Evolutionary conservation across 176 grass and related monocot genomes (phyloP).

Genomic region (Rhipidocladum racemiflorum): DNA sequence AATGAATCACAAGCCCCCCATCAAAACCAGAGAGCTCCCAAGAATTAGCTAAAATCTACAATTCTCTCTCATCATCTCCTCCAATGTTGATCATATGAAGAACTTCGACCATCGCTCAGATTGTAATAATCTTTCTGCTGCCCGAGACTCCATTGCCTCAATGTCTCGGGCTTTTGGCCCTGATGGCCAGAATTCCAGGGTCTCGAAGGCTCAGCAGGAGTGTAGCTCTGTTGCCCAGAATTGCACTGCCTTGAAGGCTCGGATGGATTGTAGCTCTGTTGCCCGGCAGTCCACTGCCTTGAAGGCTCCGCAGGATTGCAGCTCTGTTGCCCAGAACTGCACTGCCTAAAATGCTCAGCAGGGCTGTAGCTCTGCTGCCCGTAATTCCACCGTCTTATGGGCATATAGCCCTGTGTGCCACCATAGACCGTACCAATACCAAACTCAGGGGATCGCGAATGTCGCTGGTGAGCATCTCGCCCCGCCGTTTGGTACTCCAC

Average conservation of each 20-base stretch:
- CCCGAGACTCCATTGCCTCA: conserved; percentile 16
- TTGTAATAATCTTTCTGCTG: conserved; percentile 40
- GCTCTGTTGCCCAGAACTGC: conserved; percentile 28
- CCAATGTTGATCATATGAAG: conserved; percentile 19
- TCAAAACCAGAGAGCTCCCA: conserved; percentile 4
- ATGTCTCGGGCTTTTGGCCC: conserved; percentile 18
- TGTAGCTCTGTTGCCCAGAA: not conserved
- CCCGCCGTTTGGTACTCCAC: not conserved
- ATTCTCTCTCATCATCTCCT: conserved; percentile 33
- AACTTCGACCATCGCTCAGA: conserved; percentile 14
- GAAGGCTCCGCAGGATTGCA: conserved; percentile 23
- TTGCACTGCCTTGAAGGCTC: conserved; percentile 33
- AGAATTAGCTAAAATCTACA: conserved; percentile 45
- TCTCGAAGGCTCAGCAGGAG: not conserved
- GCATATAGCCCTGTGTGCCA: not conserved
- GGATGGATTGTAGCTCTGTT: not conserved
- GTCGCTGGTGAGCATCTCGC: not conserved
- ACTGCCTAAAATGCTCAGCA: conserved; percentile 9
- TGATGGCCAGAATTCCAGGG: conserved; percentile 21
- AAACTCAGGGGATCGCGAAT: conserved; percentile 41
- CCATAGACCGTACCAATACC: conserved; percentile 27
- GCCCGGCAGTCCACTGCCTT: conserved; percentile 13
- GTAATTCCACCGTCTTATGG: conserved; percentile 3
- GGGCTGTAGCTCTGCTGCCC: conserved; percentile 24
- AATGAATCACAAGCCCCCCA: conserved; percentile 23